Evolutionary conservation across 2,329 filamentous ascomycete species (phyloP).

Genomic region (Aureobasidium leucospermi): DNA sequence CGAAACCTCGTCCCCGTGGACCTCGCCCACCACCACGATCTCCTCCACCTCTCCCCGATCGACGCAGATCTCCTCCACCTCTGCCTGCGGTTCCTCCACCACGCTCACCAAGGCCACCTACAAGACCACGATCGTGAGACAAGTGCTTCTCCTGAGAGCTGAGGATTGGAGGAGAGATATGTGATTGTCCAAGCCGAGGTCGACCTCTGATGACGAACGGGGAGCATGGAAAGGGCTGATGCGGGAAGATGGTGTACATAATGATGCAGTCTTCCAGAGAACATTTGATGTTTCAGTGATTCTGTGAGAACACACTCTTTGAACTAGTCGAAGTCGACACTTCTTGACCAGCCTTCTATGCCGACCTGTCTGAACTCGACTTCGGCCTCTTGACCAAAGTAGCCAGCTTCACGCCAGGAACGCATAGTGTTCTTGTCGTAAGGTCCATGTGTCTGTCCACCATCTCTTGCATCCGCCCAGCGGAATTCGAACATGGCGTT

Average conservation of each 20-base stretch:
- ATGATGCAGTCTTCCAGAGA: too few species aligned
- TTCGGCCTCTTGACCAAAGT: constrained; percentile 67
- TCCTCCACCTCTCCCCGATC: background rate
- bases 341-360: constrained; percentile 35
- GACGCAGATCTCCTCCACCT: background rate
- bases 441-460: constrained; percentile 71
- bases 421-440: constrained; percentile 82
- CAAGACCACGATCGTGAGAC: background rate
- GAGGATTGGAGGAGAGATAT: background rate
- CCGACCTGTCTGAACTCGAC: constrained; percentile 52
- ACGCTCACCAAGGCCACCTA: background rate
- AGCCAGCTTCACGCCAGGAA: constrained; percentile 84
- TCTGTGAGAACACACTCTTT: background rate
- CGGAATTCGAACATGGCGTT: constrained; percentile 68
- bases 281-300: background rate
- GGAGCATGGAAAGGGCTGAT: background rate
- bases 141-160: background rate
- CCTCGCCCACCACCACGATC: background rate
- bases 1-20: background rate
- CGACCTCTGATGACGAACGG: too few species aligned
- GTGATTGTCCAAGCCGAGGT: too few species aligned
- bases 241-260: background rate
- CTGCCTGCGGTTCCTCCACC: background rate
- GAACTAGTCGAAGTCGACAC: constrained; percentile 27
- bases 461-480: constrained; percentile 84